Conservation (phyloP, 2,329 filamentous ascomycete genomes). For the Lecanosticta acicola region DNA sequence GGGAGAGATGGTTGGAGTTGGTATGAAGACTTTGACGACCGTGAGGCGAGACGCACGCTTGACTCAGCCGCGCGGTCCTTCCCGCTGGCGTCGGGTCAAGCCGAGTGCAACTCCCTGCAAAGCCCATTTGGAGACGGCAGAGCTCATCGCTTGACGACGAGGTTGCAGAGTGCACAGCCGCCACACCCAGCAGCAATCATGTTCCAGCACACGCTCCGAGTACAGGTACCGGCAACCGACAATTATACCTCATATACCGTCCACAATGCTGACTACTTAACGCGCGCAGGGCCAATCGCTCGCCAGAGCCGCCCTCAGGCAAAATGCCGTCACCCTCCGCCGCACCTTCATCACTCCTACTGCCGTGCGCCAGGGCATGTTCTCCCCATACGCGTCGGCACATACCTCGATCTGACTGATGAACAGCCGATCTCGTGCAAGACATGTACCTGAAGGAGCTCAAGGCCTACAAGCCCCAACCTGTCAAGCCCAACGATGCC, state of each 20-base stretch:
- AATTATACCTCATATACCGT: constrained; percentile 19
- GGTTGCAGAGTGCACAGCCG: neutral
- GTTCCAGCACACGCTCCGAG: constrained; percentile 58
- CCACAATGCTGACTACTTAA: constrained; percentile 26
- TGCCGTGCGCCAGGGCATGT: constrained; percentile 54
- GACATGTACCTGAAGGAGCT: constrained; percentile 96
- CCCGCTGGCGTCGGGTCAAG: neutral
- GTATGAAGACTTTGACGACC: constrained; percentile 5
- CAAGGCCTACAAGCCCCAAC: constrained; percentile 84
- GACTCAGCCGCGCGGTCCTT: too few relatives aligned
- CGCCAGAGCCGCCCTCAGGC: constrained; percentile 55
- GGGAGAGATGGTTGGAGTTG: constrained; percentile 11
- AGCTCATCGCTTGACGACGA: neutral
- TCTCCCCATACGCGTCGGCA: constrained; percentile 11
- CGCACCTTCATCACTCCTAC: constrained; percentile 60
- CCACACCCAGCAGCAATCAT: constrained; percentile 40
- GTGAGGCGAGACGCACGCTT: constrained; percentile 3
- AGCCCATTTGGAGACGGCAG: neutral
- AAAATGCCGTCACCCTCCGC: constrained; percentile 49
- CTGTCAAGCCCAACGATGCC: constrained; percentile 78
- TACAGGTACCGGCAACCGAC: constrained; percentile 44
- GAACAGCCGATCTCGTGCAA: constrained; percentile 86
- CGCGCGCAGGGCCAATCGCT: constrained; percentile 53
- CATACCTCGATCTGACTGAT: constrained; percentile 9
- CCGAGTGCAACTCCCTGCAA: neutral